phyloP scores from a whole-genome alignment of 257 asterid genomes.

The Nicotiana paniculata region DNA sequence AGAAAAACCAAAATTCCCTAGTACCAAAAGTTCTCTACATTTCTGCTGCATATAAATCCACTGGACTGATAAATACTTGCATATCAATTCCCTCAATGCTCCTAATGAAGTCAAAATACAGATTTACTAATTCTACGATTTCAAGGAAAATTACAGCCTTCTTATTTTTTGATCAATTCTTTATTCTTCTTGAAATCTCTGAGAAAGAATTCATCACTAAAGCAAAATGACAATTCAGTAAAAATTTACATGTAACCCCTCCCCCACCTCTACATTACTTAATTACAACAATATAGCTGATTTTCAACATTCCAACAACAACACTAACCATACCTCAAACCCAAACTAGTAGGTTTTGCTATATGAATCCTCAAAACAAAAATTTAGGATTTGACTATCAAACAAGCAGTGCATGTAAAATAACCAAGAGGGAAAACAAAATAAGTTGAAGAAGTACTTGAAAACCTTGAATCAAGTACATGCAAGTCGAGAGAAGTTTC shows the following conservation, averaged over 20 bases:
- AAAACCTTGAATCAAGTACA: slow-evolving; percentile 28
- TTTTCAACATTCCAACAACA: too few relatives aligned
- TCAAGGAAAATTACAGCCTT: too few relatives aligned
- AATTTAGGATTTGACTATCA: background rate
- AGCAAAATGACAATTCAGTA: background rate
- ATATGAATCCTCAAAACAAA: too few relatives aligned
- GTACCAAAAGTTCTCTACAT: background rate
- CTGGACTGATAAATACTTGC: background rate
- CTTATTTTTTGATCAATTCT: background rate
- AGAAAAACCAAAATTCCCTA: too few relatives aligned
- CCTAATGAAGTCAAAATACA: background rate
- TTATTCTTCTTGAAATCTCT: background rate
- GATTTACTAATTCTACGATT: background rate
- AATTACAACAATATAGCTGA: background rate
- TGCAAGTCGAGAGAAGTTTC: slow-evolving; percentile 28
- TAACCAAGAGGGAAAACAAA: background rate
- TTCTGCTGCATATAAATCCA: background rate
- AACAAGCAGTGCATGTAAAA: background rate
- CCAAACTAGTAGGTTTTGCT: too few relatives aligned
- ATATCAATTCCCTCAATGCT: too few relatives aligned
- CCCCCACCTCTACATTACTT: background rate
- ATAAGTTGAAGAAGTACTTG: slow-evolving; percentile 21
- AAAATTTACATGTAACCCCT: background rate
- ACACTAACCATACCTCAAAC: too few relatives aligned
- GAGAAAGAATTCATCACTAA: background rate